A percentile compares a stretch with the other conserved stretches of the same genome.
phyloP scores from a whole-genome alignment of 2,329 filamentous ascomycete species.

The Dryadomyces sulphureus region DNA sequence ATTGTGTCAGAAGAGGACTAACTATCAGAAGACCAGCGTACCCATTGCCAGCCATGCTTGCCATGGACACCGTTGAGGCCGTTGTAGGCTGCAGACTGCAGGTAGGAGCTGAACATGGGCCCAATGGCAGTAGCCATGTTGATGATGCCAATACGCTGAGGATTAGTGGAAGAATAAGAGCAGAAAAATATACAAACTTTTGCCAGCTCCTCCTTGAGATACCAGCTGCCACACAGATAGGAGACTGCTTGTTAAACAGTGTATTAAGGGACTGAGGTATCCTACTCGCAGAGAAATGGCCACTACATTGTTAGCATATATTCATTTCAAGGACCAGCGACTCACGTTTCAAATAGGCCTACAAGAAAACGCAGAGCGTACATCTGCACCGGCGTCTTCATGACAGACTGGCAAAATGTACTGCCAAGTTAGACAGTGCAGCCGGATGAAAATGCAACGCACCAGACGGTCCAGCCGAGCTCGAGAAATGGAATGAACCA shows the following conservation, averaged over 20 bases:
- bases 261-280: no score
- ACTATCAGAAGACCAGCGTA: not conserved
- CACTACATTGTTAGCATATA: not conserved
- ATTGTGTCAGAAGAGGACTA: not conserved
- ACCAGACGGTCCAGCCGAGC: slow-evolving; percentile 8
- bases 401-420: slow-evolving; percentile 6
- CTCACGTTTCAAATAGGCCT: slow-evolving; percentile 8
- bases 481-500: slow-evolving; percentile 8
- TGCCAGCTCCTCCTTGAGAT: slow-evolving; percentile 7
- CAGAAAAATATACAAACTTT: not conserved
- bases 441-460: no score
- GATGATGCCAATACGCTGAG: slow-evolving; percentile 7
- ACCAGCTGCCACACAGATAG: slow-evolving; percentile 9
- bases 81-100: slow-evolving; percentile 28
- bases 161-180: not conserved
- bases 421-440: no score
- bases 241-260: not conserved
- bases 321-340: not conserved
- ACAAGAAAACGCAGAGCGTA: slow-evolving; percentile 6
- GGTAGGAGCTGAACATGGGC: slow-evolving; percentile 16
- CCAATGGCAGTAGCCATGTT: slow-evolving; percentile 10
- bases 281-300: slow-evolving; percentile 8
- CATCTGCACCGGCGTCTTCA: slow-evolving; percentile 9
- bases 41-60: slow-evolving; percentile 33
- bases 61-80: slow-evolving; percentile 31